A percentile compares a stretch with the other conserved stretches of the same genome.
phyloP scores from a whole-genome alignment of 768 basidiomycete species.

The Hygrophoropsis aurantiaca region DNA sequence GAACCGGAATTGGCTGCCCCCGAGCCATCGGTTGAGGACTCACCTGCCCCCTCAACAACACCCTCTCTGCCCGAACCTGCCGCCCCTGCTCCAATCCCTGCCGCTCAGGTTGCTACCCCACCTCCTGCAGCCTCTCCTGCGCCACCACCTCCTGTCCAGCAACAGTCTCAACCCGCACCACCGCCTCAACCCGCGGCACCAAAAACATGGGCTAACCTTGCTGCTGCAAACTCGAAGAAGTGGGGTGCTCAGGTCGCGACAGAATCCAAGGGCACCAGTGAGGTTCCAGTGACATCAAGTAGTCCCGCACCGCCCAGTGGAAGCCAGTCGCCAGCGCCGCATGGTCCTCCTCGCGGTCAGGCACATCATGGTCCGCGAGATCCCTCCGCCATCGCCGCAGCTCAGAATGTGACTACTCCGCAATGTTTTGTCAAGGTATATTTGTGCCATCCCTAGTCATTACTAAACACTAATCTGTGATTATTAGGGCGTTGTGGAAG shows the following conservation, averaged over 20 bases:
- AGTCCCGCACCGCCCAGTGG: conserved; percentile 44
- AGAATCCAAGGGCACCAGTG: conserved; percentile 74
- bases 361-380: conserved; percentile 40
- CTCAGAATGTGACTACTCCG: conserved; percentile 61
- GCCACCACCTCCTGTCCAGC: conserved; percentile 25
- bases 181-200: conserved; percentile 51
- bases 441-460: conserved; percentile 4
- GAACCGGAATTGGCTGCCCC: conserved; percentile 26
- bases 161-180: conserved; percentile 36
- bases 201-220: conserved; percentile 91
- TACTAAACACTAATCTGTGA: not conserved
- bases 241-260: conserved; percentile 84
- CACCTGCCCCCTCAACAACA: conserved; percentile 23
- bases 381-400: conserved; percentile 51
- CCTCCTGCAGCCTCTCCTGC: conserved; percentile 32
- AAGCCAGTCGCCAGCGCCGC: conserved; percentile 31
- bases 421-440: conserved; percentile 92
- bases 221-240: conserved; percentile 76
- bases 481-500: conserved; percentile 68
- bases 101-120: conserved; percentile 20
- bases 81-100: conserved; percentile 19
- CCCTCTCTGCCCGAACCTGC: conserved; percentile 28
- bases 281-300: conserved; percentile 45
- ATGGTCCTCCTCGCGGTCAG: conserved; percentile 30
- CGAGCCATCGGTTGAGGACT: conserved; percentile 21